Evolutionary conservation across 257 asterid species (phyloP).

Genomic region (Penstemon eatonii): DNA sequence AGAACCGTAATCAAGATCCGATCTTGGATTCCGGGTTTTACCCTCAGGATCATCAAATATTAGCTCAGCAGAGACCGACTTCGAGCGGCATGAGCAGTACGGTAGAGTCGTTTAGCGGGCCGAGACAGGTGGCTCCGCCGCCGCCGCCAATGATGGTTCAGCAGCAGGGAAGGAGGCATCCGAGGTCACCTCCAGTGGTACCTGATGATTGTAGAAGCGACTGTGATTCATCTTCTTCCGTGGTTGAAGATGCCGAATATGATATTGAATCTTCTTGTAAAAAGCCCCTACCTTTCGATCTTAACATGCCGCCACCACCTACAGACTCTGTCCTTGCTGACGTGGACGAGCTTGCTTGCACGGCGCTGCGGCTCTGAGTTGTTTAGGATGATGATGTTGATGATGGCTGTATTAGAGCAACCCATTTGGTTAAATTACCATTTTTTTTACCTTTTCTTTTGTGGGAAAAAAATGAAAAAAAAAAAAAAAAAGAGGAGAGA

Average conservation of each 20-base stretch:
- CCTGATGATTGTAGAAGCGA: constrained; percentile 69
- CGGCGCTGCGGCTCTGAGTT: constrained; percentile 42
- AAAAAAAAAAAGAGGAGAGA: constrained; percentile 1
- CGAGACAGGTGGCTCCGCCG: constrained; percentile 39
- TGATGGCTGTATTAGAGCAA: constrained; percentile 15
- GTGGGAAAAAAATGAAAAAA: constrained; percentile 2
- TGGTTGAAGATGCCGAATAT: constrained; percentile 44
- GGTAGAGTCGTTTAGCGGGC: constrained; percentile 75
- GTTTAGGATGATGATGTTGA: constrained; percentile 27
- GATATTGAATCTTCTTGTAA: constrained; percentile 43
- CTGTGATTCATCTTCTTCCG: constrained; percentile 57
- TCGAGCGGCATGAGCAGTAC: constrained; percentile 76
- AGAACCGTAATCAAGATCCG: constrained; percentile 43
- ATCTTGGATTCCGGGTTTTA: constrained; percentile 43
- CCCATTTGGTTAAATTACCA: constrained; percentile 30
- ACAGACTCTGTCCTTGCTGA: constrained; percentile 18
- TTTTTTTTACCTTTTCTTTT: constrained; percentile 17
- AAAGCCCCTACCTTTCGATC: constrained; percentile 48
- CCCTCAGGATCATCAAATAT: constrained; percentile 46
- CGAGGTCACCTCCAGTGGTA: constrained; percentile 61
- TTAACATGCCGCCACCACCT: constrained; percentile 43
- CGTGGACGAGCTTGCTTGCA: constrained; percentile 32
- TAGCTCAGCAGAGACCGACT: constrained; percentile 56
- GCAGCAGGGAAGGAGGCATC: constrained; percentile 45
- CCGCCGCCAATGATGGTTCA: constrained; percentile 27